These are phyloP conservation scores for Amaranthus hypochondriacus DNA, from an alignment of 148 eudicot genomes.

Conservation along the genomic window DNA sequence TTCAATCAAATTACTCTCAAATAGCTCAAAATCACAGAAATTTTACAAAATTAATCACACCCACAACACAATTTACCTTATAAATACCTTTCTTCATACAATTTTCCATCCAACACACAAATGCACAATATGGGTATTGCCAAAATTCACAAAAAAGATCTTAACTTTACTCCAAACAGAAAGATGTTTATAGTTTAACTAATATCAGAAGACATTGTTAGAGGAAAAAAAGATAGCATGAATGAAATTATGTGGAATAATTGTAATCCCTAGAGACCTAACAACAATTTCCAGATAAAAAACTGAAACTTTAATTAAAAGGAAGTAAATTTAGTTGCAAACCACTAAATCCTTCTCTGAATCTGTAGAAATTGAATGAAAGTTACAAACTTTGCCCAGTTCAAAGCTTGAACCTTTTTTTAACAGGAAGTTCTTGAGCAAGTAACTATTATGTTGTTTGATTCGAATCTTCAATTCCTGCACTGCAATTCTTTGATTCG, in stretches of 20 bases:
- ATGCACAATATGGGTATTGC: slow-evolving; percentile 14
- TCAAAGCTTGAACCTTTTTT: slow-evolving; percentile 11
- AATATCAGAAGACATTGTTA: slow-evolving; percentile 63
- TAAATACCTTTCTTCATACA: slow-evolving; percentile 22
- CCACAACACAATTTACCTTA: slow-evolving; percentile 30
- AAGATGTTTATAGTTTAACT: slow-evolving; percentile 31
- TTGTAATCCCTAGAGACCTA: not conserved
- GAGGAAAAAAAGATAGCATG: not conserved
- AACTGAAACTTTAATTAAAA: slow-evolving; percentile 4
- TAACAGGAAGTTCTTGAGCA: slow-evolving; percentile 18
- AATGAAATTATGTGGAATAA: slow-evolving; percentile 13
- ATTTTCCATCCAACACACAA: slow-evolving; percentile 28
- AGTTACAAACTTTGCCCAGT: slow-evolving; percentile 20
- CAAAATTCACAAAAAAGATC: slow-evolving; percentile 20
- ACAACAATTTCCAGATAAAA: slow-evolving; percentile 13
- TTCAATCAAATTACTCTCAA: slow-evolving; percentile 24
- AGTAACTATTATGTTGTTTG: not conserved
- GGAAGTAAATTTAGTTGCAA: slow-evolving; percentile 9
- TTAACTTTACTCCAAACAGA: slow-evolving; percentile 18
- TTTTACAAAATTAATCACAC: slow-evolving; percentile 21
- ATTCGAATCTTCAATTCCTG: no score
- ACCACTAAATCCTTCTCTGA: slow-evolving; percentile 2
- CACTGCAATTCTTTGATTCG: no score
- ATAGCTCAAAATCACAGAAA: slow-evolving; percentile 30
- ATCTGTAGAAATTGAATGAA: slow-evolving; percentile 3